phyloP scores from a whole-genome alignment of 2,329 filamentous ascomycete species.

The Colletotrichum chrysophilum region DNA sequence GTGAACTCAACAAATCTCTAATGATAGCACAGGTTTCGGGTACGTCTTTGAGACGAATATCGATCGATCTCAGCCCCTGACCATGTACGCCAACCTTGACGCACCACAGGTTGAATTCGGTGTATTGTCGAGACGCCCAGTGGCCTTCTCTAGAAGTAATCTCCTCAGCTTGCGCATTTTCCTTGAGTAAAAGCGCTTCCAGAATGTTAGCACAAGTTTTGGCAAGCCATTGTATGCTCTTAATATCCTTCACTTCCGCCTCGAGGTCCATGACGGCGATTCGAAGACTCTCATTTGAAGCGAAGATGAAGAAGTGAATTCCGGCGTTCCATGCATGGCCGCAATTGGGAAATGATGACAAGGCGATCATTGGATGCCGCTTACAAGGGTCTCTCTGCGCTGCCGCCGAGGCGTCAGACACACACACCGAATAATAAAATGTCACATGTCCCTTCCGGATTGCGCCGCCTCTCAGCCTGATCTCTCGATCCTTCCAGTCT shows the following conservation, averaged over 20 bases:
- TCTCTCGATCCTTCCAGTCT: neutral
- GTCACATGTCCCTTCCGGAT: too few relatives aligned
- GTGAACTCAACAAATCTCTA: neutral
- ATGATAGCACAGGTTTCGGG: neutral
- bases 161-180: neutral
- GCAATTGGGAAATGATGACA: too few relatives aligned
- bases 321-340: neutral
- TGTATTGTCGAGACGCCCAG: neutral
- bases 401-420: too few relatives aligned
- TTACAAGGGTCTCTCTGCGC: too few relatives aligned
- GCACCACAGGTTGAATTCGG: neutral
- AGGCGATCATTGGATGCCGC: too few relatives aligned
- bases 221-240: neutral
- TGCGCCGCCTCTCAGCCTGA: too few relatives aligned
- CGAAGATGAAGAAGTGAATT: too few relatives aligned
- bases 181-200: neutral
- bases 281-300: too few relatives aligned
- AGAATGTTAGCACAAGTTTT: accelerated
- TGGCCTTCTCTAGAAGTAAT: accelerated
- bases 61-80: neutral
- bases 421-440: too few relatives aligned
- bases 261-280: neutral
- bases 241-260: accelerated
- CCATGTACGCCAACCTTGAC: neutral
- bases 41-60: neutral